Evolutionary conservation across 2,329 filamentous ascomycete genomes (phyloP).

Genomic region (Alternaria sp.): DNA sequence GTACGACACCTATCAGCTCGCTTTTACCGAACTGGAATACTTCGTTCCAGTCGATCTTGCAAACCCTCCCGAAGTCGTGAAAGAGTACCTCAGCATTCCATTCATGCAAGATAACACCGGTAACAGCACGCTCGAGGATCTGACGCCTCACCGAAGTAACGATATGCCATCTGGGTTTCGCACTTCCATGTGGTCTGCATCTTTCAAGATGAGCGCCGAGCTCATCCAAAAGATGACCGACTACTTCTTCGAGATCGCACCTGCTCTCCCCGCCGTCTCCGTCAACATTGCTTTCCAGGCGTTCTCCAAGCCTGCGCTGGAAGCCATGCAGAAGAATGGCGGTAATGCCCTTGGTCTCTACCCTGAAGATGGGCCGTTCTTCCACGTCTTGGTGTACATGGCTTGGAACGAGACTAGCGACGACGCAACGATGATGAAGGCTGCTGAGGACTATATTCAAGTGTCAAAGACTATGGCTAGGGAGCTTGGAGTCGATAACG

Average conservation of each 20-base stretch:
- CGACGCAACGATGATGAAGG: background rate
- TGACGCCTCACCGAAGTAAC: background rate
- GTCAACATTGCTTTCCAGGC: constrained; percentile 1
- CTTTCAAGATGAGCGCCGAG: background rate
- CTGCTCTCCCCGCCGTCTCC: background rate
- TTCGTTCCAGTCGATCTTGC: too few relatives aligned
- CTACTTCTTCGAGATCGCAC: background rate
- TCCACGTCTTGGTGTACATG: constrained; percentile 1
- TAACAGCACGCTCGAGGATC: too few relatives aligned
- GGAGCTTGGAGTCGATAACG: background rate
- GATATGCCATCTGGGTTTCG: background rate
- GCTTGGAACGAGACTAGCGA: background rate
- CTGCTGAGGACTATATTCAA: background rate
- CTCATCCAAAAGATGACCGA: background rate
- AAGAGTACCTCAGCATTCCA: too few relatives aligned
- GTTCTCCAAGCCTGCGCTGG: background rate
- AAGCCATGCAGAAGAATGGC: background rate
- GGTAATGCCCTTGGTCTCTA: background rate
- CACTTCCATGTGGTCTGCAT: background rate
- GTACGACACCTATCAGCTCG: too few relatives aligned
- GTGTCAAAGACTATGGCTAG: background rate
- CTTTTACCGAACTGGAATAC: too few relatives aligned
- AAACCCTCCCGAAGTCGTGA: too few relatives aligned
- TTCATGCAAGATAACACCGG: too few relatives aligned
- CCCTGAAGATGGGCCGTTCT: background rate